Base-by-base conservation (phyloP, 345 rosid species). In the Populus davidiana region DNA sequence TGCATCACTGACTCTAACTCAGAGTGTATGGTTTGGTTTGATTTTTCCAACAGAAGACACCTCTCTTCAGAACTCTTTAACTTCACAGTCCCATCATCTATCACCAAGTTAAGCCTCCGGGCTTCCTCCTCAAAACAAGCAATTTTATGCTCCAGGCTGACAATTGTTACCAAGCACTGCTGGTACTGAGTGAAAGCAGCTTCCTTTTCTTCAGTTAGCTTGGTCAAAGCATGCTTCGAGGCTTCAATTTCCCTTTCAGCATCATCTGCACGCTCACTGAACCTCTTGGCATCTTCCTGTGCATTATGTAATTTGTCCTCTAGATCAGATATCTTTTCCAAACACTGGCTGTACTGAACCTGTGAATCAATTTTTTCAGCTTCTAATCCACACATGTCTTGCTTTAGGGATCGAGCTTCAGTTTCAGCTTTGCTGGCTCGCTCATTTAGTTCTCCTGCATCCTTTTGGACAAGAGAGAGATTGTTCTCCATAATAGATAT, bases 1-100 rank as follows among this genome's bases (percentile, higher is more conserved):
- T 88, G 90, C 70, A 78, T 70, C 70, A 83, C 68, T 77, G 88
- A 82, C 83, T 91, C 94, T 83, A 93, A 69, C 73, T 93, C 97
- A 35, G 91, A 81, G 66, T 91, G 90, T 75, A 93, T 84, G 76
- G 86, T 87, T 74, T 91, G 89, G 85, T 92, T 93, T 52, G 97
- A 89, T 72, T 71, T 88, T 92, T 92, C 98, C 83, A 93, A 83
- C 68, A 84, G 81, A 73, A 73, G 84, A 84, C 94, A 94, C 87
- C 84, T 90, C 82, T 90, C 98, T 89, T 96, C 98, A 36, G 93
- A 92, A 77, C 80, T 86, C 82, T 88, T 90, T 79, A 91, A 74
- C 88, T 92, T 96, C 65, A 80, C 86, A 73, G 81, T 79, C 70
- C 91, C 91, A 79, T 90, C 88, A 78, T 90, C 90, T 78, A 92